Evolutionary conservation across 2,329 filamentous ascomycete genomes (phyloP), one percentile per base, ranked within the genome.

Genomic region (Diaporthe sp.): DNA sequence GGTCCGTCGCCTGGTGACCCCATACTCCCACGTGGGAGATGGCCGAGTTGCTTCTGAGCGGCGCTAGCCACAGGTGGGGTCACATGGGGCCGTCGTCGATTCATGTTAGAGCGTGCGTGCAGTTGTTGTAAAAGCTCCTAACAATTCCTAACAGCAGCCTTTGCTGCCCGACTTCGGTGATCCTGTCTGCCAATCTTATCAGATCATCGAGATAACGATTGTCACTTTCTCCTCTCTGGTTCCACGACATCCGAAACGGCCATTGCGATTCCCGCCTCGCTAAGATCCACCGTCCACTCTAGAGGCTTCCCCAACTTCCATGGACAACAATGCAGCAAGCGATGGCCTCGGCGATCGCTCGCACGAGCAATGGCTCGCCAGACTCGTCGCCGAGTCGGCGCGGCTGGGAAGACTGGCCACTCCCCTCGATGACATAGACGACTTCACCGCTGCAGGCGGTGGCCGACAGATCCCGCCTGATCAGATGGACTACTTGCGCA

Each of bases 401-500:
- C 59, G 61, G n/a, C 59, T 32, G 4, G 71, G 27, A 10, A 56
- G 5, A 30, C 37, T n/a, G 39, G 51, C 42, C 32, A 22, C 32
- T 27, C 44, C 39, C 39, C 51, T 68, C n/a, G 30, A 66, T 53
- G 51, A 59, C 44, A 47, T 73, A 50, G 19, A 44, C n/a, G 42
- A 59, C 44, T 47, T 73, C 44, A 4, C 39, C 13, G 32, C 71
- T 17, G n/a, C 70, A 27, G 58, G 35, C 13, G 37, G 19, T 17
- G 30, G 42, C 32, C 35, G 10, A 32, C 73, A 53, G 12, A 73
- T 70, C 13, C 71, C 65, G 17, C 83, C 83, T 12, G 82, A 83
- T 27, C 79, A 81, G 61, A 79, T 82, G 27, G 78, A 79, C n/a
- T 85, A 83, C 55, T 69, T 85, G 10, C 76, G 75, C 13, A 73